These are phyloP conservation scores for Drechmeria coniospora DNA, from an alignment of 2,329 filamentous ascomycete genomes.

Conservation along the genomic window DNA sequence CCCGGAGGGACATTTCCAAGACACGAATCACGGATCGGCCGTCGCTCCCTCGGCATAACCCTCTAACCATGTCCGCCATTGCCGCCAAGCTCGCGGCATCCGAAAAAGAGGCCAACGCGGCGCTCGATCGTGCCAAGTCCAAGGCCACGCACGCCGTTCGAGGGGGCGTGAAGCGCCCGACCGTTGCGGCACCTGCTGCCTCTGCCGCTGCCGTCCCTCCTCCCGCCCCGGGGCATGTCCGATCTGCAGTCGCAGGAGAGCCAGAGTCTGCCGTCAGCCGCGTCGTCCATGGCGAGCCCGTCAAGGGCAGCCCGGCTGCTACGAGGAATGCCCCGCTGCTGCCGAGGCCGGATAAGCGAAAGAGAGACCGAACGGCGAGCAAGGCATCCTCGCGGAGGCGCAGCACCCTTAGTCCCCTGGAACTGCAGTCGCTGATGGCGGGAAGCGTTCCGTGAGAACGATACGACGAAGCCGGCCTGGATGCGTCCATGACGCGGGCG, in stretches of 20 bases:
- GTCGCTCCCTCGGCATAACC: constrained; percentile 31
- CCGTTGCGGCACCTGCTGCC: constrained; percentile 7
- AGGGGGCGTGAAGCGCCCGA: constrained; percentile 9
- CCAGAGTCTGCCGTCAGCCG: too few species aligned
- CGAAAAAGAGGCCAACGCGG: constrained; percentile 48
- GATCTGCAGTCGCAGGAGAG: too few species aligned
- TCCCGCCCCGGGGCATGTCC: not conserved
- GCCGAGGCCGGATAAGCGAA: constrained; percentile 24
- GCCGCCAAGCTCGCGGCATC: constrained; percentile 48
- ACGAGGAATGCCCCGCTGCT: constrained; percentile 10
- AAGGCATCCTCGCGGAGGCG: constrained; percentile 47
- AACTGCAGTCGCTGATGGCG: constrained; percentile 50
- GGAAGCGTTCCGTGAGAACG: constrained; percentile 29
- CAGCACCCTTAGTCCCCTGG: constrained; percentile 62
- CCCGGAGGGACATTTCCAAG: constrained; percentile 8
- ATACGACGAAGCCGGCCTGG: too few species aligned
- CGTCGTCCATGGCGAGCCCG: constrained; percentile 15
- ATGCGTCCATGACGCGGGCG: too few species aligned
- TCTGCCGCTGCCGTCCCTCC: not conserved
- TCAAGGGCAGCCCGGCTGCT: too few species aligned
- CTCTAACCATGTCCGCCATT: constrained; percentile 45
- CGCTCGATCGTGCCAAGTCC: constrained; percentile 44
- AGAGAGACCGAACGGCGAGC: constrained; percentile 35
- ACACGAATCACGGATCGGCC: constrained; percentile 9
- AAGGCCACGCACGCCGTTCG: constrained; percentile 16